Conservation (phyloP, 192 early-diverging fungal genomes). For the Phlyctochytrium arcticum region DNA sequence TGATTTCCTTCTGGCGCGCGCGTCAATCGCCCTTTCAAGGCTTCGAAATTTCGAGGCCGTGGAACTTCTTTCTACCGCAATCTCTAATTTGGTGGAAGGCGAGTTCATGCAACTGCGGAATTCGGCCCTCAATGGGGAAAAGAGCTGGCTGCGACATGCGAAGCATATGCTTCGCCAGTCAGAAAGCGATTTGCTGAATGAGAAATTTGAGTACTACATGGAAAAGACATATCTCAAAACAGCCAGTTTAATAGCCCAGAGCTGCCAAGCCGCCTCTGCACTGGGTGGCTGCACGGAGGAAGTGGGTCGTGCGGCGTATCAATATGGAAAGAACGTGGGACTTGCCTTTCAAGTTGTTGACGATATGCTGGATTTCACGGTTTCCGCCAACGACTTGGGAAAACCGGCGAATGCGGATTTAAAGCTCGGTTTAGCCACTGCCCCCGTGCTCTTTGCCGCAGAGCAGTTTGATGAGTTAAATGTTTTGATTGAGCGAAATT, state of each 20-base stretch:
- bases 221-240: constrained; percentile 96
- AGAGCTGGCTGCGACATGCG: constrained; percentile 6
- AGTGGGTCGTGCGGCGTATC: constrained; percentile 74
- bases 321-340: constrained; percentile 86
- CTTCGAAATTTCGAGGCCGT: constrained; percentile 88
- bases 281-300: constrained; percentile 72
- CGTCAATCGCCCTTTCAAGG: constrained; percentile 85
- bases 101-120: constrained; percentile 97
- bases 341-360: constrained; percentile 88
- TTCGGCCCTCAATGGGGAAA: constrained; percentile 32
- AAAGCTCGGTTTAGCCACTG: constrained; percentile 85
- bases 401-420: constrained; percentile 91
- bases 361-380: constrained; percentile 89
- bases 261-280: constrained; percentile 80
- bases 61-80: constrained; percentile 87
- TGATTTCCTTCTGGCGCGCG: constrained; percentile 90
- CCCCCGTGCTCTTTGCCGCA: constrained; percentile 90
- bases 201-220: constrained; percentile 86
- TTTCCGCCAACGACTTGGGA: constrained; percentile 69
- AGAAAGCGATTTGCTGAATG: constrained; percentile 2
- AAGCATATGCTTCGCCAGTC: neutral
- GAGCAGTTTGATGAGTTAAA: constrained; percentile 82
- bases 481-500: constrained; percentile 82
- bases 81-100: constrained; percentile 92
- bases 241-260: constrained; percentile 89